phyloP scores from a whole-genome alignment of 2,329 filamentous ascomycete genomes.

The Calonectria pseudoreteaudii region DNA sequence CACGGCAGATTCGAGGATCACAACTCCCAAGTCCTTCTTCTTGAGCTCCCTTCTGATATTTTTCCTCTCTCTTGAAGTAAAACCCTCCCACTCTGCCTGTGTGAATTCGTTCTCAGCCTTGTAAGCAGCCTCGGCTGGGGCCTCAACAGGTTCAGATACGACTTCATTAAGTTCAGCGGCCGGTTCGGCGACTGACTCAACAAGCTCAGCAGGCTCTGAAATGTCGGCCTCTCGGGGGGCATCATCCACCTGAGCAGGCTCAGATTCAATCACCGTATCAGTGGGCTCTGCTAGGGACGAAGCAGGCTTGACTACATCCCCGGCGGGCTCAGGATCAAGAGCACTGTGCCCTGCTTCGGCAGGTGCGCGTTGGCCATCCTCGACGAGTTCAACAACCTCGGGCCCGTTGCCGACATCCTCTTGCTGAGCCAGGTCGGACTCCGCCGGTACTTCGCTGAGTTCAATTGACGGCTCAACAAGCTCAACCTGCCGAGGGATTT shows the following conservation, averaged over 20 bases:
- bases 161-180: neutral
- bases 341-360: neutral
- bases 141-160: neutral
- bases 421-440: neutral
- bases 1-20: constrained; percentile 27
- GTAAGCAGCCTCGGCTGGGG: neutral
- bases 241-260: neutral
- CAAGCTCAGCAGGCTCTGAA: neutral
- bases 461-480: neutral
- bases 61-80: constrained; percentile 37
- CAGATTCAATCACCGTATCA: neutral
- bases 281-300: neutral
- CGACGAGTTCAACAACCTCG: neutral
- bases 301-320: neutral
- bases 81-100: constrained; percentile 34
- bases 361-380: neutral
- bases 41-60: constrained; percentile 40
- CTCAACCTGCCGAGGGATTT: neutral
- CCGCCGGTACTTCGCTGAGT: neutral
- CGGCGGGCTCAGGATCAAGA: neutral
- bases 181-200: neutral
- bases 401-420: neutral
- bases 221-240: neutral
- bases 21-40: constrained; percentile 36
- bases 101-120: constrained; percentile 36